Conservation (phyloP, 257 asterid species). For the Salvia rosmarinus region DNA sequence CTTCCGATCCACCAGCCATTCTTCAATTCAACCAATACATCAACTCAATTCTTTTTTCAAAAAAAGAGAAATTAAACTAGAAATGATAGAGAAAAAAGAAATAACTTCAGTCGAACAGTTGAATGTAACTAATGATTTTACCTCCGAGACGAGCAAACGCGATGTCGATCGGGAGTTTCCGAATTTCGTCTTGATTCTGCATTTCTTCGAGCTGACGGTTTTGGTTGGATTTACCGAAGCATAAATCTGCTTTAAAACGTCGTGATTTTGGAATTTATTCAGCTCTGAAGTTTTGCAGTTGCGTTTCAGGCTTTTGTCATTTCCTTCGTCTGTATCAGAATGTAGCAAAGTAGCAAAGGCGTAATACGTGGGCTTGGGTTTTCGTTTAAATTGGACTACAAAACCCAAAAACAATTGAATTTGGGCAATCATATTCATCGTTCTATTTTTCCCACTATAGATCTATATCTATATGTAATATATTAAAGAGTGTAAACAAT, state of each 20-base stretch:
- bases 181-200: conserved; percentile 75
- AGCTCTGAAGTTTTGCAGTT: conserved; percentile 4
- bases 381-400: background rate
- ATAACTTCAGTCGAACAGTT: conserved; percentile 3
- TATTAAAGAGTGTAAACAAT: no score
- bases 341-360: background rate
- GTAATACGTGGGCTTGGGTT: conserved; percentile 5
- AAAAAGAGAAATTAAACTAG: conserved; percentile 7
- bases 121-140: conserved; percentile 25
- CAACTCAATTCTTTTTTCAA: background rate
- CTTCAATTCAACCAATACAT: conserved; percentile 48
- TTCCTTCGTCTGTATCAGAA: background rate
- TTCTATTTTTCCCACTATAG: no score
- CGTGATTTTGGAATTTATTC: background rate
- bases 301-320: conserved; percentile 2
- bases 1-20: conserved; percentile 97
- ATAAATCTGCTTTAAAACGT: background rate
- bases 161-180: conserved; percentile 89
- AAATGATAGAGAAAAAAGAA: background rate
- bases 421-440: no score
- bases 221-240: conserved; percentile 5
- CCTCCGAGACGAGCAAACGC: conserved; percentile 97
- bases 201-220: conserved; percentile 36
- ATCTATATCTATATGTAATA: no score
- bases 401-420: background rate